Evolutionary conservation across 352 stramenopile species (phyloP), one percentile per base, ranked within the genome.

Genomic region (Aphanomyces invadans): DNA sequence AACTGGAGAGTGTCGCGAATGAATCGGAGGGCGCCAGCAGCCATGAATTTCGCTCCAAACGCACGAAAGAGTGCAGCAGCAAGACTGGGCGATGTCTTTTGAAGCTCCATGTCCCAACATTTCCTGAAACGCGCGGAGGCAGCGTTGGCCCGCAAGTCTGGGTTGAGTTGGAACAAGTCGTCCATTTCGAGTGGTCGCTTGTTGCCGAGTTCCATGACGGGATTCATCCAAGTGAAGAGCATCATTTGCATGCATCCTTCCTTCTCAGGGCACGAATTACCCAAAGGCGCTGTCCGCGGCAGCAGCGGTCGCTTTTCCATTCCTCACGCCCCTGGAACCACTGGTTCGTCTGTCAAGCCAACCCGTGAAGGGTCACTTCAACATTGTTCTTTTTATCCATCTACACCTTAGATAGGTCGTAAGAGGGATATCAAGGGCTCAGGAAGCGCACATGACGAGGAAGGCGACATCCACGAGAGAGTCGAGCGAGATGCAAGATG

Each of bases 171-270:
- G 74, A 84, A 92, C 55, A 97, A 74, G 65, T 97, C 89, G 42
- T 86, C 78, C 59, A 74, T 72, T 70, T 96, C 75, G 1, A 97
- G 73, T 44, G 86, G 81, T 0, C 80, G 76, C 55, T 82, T 71
- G 69, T 87, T 90, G 53, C 88, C 88, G 29, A 94, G 74, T 57
- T 87, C 73, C 79, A 97, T 89, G 59, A 97, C 65, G 53, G 85
- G 85, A 39, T 83, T 92, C 59, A 97, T 72, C 89, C 89, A 97
- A 70, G 80, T 80, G 74, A 97, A 96, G 65, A 92, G 79, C 31
- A 90, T 67, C 21, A 67, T 70, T n/a, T 75, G 77, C 25, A 74
- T 38, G 54, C 81, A 83, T 12, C 73, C 79, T 3, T 76, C 74
- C 57, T 80, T 70, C 65, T 92, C 60, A 17, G 60, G 60, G 44